Percentiles rank a stretch among this genome's conserved stretches.
These are phyloP conservation scores for Pseudogymnoascus sp. DNA, from an alignment of 2,329 filamentous ascomycete species.

Conservation along the genomic window DNA sequence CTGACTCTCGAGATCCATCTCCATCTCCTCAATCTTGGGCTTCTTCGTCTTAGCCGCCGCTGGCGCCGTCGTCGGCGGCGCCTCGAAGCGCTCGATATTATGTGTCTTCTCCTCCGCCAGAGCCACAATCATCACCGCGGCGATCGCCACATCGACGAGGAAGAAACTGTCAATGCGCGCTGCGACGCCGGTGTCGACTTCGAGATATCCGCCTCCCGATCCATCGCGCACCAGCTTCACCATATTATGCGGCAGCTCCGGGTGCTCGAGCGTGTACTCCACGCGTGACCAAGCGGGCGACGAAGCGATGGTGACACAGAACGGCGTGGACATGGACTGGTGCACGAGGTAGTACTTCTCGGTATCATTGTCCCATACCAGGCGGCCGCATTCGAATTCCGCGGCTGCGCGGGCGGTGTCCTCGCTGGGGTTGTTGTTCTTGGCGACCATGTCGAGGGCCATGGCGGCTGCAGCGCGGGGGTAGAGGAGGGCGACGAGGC, in stretches of 20 bases:
- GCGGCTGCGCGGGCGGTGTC: slow-evolving; percentile 53
- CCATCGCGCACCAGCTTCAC: slow-evolving; percentile 53
- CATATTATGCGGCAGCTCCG: slow-evolving; percentile 52
- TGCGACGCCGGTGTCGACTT: slow-evolving; percentile 51
- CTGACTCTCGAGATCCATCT: slow-evolving; percentile 57
- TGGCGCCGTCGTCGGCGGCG: slow-evolving; percentile 37
- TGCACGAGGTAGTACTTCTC: slow-evolving; percentile 54
- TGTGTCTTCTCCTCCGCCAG: slow-evolving; percentile 46
- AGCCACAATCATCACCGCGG: slow-evolving; percentile 52
- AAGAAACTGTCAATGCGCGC: slow-evolving; percentile 53
- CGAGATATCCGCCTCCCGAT: slow-evolving; percentile 50
- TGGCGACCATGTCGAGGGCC: slow-evolving; percentile 42
- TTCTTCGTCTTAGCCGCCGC: slow-evolving; percentile 27
- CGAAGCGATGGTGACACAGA: slow-evolving; percentile 51
- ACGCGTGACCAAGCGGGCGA: slow-evolving; percentile 51
- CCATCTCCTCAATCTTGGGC: slow-evolving; percentile 47
- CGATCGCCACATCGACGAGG: slow-evolving; percentile 53
- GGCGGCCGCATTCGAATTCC: slow-evolving; percentile 58
- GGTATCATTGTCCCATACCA: slow-evolving; percentile 62
- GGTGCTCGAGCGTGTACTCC: slow-evolving; percentile 58
- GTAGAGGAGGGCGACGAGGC: slow-evolving; percentile 60
- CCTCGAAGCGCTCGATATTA: slow-evolving; percentile 47
- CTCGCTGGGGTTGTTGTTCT: slow-evolving; percentile 41
- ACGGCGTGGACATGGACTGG: slow-evolving; percentile 53
- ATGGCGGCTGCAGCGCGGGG: slow-evolving; percentile 56